Evolutionary conservation across 2,329 filamentous ascomycete genomes (phyloP).

Genomic region (Byssoonygena ceratinophila): DNA sequence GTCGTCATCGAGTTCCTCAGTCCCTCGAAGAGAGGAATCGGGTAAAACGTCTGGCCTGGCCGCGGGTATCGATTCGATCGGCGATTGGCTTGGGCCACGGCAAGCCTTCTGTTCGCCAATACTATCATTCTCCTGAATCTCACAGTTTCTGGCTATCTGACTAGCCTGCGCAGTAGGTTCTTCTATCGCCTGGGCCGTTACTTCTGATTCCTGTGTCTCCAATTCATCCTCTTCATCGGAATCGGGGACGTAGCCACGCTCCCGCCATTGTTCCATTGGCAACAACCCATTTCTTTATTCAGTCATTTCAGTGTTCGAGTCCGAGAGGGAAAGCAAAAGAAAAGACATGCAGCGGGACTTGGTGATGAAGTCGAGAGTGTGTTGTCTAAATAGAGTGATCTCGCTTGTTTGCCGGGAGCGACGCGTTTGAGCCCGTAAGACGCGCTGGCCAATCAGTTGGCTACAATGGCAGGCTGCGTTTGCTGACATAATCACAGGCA

Average conservation of each 20-base stretch:
- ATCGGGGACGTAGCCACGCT: conserved; percentile 43
- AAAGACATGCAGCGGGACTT: too few species aligned
- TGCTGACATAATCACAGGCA: too few species aligned
- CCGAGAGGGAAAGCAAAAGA: background rate
- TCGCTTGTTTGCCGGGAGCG: too few species aligned
- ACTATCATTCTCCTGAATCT: background rate
- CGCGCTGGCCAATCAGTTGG: too few species aligned
- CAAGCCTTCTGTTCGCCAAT: background rate
- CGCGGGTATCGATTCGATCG: background rate
- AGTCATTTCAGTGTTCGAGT: background rate
- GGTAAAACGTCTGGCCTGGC: background rate
- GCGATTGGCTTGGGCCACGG: background rate
- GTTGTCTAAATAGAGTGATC: background rate
- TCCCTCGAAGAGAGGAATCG: background rate
- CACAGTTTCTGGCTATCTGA: background rate
- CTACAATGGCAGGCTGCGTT: too few species aligned
- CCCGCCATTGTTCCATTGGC: conserved; percentile 40
- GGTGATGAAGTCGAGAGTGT: too few species aligned
- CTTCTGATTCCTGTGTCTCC: conserved; percentile 24
- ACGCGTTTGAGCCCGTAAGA: too few species aligned
- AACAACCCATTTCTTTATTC: conserved; percentile 9
- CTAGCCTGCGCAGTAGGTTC: background rate
- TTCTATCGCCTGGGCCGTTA: conserved; percentile 2
- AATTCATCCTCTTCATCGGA: conserved; percentile 40
- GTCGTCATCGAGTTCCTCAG: conserved; percentile 7